These are phyloP conservation scores for Suillus americanus DNA, from an alignment of 768 basidiomycete species.

Conservation along the genomic window DNA sequence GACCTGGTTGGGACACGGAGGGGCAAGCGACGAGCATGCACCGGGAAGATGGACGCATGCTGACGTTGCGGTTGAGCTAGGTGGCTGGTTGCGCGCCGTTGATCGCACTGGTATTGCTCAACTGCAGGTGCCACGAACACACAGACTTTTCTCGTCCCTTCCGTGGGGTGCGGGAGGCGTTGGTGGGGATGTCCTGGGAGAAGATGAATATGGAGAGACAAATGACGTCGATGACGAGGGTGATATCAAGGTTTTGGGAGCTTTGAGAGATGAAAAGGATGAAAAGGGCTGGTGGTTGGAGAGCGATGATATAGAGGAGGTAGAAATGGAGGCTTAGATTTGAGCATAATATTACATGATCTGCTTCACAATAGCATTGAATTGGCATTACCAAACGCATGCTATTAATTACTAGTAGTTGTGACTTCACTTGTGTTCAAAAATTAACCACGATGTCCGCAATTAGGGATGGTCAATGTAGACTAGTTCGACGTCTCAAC, in stretches of 20 bases:
- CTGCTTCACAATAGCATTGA: too few relatives aligned
- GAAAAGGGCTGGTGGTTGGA: constrained; percentile 44
- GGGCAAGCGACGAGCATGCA: constrained; percentile 7
- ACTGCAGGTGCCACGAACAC: constrained; percentile 30
- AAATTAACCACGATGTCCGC: background rate
- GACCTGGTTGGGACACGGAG: constrained; percentile 52
- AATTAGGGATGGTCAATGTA: background rate
- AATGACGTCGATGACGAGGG: constrained; percentile 29
- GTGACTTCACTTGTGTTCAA: background rate
- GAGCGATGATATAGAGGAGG: constrained; percentile 58
- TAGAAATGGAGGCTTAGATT: background rate
- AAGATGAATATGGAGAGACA: constrained; percentile 28
- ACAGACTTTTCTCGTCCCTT: constrained; percentile 53
- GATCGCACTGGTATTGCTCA: constrained; percentile 22
- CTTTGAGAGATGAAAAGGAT: constrained; percentile 27
- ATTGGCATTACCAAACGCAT: background rate
- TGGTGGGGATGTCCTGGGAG: constrained; percentile 23
- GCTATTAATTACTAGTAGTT: background rate
- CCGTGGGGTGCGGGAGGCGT: constrained; percentile 38
- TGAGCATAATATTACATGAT: too few relatives aligned
- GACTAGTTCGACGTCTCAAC: background rate
- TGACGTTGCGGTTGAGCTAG: constrained; percentile 56
- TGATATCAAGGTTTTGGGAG: constrained; percentile 28
- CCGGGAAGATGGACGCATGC: constrained; percentile 50
- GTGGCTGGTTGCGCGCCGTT: constrained; percentile 55